A percentile compares a stretch with the other conserved stretches of the same genome.
Conservation (phyloP, 2,329 filamentous ascomycete genomes). For the Fusarium staphyleae region DNA sequence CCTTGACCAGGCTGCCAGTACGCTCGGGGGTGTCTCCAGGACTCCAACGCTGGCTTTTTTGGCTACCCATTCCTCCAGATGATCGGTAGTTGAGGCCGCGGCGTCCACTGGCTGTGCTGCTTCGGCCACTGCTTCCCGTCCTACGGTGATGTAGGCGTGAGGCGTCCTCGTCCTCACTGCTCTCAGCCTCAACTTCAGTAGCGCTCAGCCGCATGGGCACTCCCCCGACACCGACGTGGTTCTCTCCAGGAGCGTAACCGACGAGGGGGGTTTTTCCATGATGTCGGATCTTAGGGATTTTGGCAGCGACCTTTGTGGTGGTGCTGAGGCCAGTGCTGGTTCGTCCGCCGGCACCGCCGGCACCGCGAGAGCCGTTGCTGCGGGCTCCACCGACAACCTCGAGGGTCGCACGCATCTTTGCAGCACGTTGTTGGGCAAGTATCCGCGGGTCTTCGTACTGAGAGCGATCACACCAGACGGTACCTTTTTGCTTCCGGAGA, state of each 20-base stretch:
- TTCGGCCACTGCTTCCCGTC: conserved; percentile 78
- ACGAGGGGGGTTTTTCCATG: conserved; percentile 81
- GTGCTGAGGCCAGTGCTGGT: conserved; percentile 69
- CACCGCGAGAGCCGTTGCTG: conserved; percentile 60
- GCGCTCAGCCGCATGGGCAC: conserved; percentile 92
- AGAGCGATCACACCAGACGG: conserved; percentile 95
- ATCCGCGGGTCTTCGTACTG: conserved; percentile 91
- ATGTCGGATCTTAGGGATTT: conserved; percentile 91
- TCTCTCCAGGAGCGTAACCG: conserved; percentile 78
- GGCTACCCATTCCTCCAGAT: conserved; percentile 55
- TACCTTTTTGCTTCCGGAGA: conserved; percentile 96
- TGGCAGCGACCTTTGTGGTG: conserved; percentile 74
- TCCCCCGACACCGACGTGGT: conserved; percentile 76
- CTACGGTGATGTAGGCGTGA: conserved; percentile 69
- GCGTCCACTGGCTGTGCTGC: conserved; percentile 66
- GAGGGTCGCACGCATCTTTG: conserved; percentile 83
- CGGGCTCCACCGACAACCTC: conserved; percentile 74
- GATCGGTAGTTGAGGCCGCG: conserved; percentile 58
- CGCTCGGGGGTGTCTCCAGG: conserved; percentile 64
- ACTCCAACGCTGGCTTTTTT: conserved; percentile 56
- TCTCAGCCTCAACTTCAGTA: conserved; percentile 91
- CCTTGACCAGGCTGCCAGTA: conserved; percentile 58
- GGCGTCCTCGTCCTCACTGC: conserved; percentile 76
- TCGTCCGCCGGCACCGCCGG: conserved; percentile 51
- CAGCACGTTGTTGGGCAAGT: conserved; percentile 81